Conservation (phyloP, 192 early-diverging fungal species). For the Pilobolus umbonatus region DNA sequence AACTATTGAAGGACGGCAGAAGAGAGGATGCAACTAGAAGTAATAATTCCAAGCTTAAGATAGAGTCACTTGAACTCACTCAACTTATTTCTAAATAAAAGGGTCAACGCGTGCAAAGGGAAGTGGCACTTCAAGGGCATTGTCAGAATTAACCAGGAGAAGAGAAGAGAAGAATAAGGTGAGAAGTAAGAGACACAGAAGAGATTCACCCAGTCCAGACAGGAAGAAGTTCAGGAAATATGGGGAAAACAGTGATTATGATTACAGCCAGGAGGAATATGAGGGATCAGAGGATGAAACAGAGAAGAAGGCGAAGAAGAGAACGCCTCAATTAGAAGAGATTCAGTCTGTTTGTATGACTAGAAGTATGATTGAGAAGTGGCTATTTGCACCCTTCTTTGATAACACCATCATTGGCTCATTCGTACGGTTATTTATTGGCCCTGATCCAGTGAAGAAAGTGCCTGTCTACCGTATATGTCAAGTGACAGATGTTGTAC, state of each 20-base stretch:
- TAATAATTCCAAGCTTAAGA: conserved; percentile 4
- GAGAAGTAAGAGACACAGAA: conserved; percentile 18
- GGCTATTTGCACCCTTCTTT: conserved; percentile 71
- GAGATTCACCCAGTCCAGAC: conserved; percentile 33
- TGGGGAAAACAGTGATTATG: conserved; percentile 25
- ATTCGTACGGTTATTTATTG: conserved; percentile 63
- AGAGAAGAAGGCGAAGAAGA: conserved; percentile 29
- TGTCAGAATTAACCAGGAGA: conserved; percentile 53
- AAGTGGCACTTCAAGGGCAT: conserved; percentile 31
- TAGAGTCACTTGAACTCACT: background rate
- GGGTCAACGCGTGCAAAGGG: conserved; percentile 54
- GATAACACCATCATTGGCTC: conserved; percentile 57
- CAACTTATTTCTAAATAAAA: conserved; percentile 1
- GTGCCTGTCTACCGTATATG: conserved; percentile 56
- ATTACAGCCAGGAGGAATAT: conserved; percentile 27
- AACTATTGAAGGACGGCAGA: conserved; percentile 34
- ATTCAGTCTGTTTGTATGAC: conserved; percentile 57
- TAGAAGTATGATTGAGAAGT: conserved; percentile 63
- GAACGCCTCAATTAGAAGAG: conserved; percentile 57
- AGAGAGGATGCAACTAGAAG: conserved; percentile 31
- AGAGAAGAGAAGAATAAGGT: conserved; percentile 45
- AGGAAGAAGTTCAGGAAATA: conserved; percentile 18
- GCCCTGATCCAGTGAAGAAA: conserved; percentile 47
- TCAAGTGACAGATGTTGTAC: conserved; percentile 39
- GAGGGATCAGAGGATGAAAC: conserved; percentile 34